Percentiles rank a stretch among this genome's conserved stretches.
Evolutionary conservation across 2,329 filamentous ascomycete genomes (phyloP).

Genomic region (Madurella fahalii): DNA sequence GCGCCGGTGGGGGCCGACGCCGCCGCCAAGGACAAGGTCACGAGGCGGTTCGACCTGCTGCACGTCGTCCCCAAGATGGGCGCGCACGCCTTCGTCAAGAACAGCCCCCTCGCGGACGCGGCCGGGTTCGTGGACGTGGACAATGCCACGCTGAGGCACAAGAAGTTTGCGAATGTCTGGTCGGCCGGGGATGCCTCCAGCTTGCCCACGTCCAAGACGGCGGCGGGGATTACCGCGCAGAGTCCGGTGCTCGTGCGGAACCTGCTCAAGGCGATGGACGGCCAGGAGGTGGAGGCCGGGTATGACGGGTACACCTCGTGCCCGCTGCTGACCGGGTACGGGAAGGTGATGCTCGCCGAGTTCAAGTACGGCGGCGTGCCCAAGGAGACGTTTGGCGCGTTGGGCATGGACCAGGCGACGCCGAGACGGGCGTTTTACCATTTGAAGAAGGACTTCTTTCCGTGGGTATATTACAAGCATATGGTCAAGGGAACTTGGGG

Average conservation of each 20-base stretch:
- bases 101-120: slow-evolving; percentile 50
- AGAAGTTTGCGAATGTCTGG: slow-evolving; percentile 54
- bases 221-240: slow-evolving; percentile 42
- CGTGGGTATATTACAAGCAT: slow-evolving; percentile 30
- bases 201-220: slow-evolving; percentile 50
- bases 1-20: slow-evolving; percentile 35
- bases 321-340: slow-evolving; percentile 42
- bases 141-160: slow-evolving; percentile 48
- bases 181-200: slow-evolving; percentile 57
- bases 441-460: slow-evolving; percentile 44
- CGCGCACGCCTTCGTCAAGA: slow-evolving; percentile 50
- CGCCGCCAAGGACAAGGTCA: slow-evolving; percentile 43
- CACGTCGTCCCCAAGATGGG: slow-evolving; percentile 59
- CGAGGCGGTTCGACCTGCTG: slow-evolving; percentile 48
- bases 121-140: slow-evolving; percentile 57
- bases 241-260: slow-evolving; percentile 42
- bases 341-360: slow-evolving; percentile 44
- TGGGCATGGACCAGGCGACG: slow-evolving; percentile 35
- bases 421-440: slow-evolving; percentile 39
- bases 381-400: slow-evolving; percentile 40
- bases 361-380: slow-evolving; percentile 46
- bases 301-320: slow-evolving; percentile 46
- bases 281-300: slow-evolving; percentile 30
- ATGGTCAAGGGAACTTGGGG: slow-evolving; percentile 33
- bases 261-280: slow-evolving; percentile 34